Base-by-base conservation (phyloP, 2,329 filamentous ascomycete genomes). In the Magnaporthiopsis incrustans region DNA sequence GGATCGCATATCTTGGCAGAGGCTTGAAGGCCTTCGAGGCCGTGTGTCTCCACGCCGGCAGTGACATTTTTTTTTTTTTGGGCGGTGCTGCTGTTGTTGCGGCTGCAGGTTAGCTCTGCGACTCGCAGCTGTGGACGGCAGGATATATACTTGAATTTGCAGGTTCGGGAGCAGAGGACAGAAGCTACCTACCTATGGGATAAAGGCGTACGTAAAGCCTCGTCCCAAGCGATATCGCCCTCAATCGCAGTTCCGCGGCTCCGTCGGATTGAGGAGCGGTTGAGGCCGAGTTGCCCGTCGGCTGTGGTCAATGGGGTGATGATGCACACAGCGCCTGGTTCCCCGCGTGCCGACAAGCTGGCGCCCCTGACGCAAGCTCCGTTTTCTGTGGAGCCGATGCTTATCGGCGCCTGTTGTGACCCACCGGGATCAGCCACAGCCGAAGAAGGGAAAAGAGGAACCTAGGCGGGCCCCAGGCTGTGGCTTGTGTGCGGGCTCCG, bases 41-140 rank as follows among this genome's bases (percentile, higher is more conserved):
- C 65, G 67, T 56, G 35, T 78, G 77, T 80, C 75, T 74, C 80
- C 84, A 70, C 65, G 76, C 71, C 59, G 78, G 70, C 67, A 81
- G 70, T 70, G 80, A 81, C 82, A 85, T 85, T 4, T 30, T 30
- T 30, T 4, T 30, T 30, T 30, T 30, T 73, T 66, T 67, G 63
- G 65, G 66, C 30, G 18, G 50, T 38, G 26, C 32, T 26, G 44
- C 44, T n/a, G 44, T n/a, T 53, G 22, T n/a, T 53, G 44, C n/a
- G 2, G 44, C 44, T 10, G 32, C 57, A 12, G 18, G 30, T 53
- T 44, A 27, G 59, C 44, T 53, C 44, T n/a, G 44, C 44, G 18
- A 53, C n/a, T 53, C 6, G 44, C 22, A n/a, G n/a, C 18, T 22
- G 5, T 15, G 15, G 38, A 22, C 38, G 7, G 15, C 18, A 22